Base-by-base conservation (phyloP, 1,284 basidiomycete species). In the Fomes fomentarius region DNA sequence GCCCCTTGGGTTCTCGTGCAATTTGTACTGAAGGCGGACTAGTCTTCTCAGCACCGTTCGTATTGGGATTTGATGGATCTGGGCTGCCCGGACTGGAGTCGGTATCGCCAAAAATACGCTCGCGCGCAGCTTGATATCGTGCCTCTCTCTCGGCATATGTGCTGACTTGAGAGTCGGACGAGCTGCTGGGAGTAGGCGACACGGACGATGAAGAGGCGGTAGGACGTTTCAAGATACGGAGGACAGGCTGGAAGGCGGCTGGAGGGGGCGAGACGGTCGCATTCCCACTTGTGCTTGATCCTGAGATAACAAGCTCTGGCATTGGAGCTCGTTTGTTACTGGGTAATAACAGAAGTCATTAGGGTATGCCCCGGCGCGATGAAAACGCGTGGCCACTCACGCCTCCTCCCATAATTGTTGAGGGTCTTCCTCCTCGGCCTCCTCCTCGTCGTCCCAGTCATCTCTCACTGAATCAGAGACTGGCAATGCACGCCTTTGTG, bases 361-460 rank as follows among this genome's bases (percentile, higher is more conserved):
- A 7, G 14, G n/a, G n/a, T n/a, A n/a, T n/a, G n/a, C n/a, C n/a
- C n/a, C n/a, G n/a, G n/a, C n/a, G n/a, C n/a, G n/a, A n/a, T n/a
- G n/a, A n/a, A n/a, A n/a, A n/a, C n/a, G n/a, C n/a, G 45, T 17
- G 19, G 35, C n/a, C 24, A 71, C 77, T 70, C 61, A 80, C 78
- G 79, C 78, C 56, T 74, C 69, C 52, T 76, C 72, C 78, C 78
- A 80, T 33, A 81, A 59, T 41, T 62, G 66, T 57, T 65, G 67
- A 12, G 66, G 73, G 34, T 73, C 71, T 33, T 71, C 66, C 14
- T 64, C 65, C 12, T 62, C 64, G 8, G 66, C 69, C 4, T 71
- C 73, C 1, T 74, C 70, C 31, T 79, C 77, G 14, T 72, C 68
- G 42, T 79, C 78, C 79, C 79, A 80, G 55, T 75, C 76, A 43